Percentiles rank a stretch among this genome's conserved stretches.
These are phyloP conservation scores for Phenoliferia sp. DNA, from an alignment of 1,284 basidiomycete species.

Conservation along the genomic window DNA sequence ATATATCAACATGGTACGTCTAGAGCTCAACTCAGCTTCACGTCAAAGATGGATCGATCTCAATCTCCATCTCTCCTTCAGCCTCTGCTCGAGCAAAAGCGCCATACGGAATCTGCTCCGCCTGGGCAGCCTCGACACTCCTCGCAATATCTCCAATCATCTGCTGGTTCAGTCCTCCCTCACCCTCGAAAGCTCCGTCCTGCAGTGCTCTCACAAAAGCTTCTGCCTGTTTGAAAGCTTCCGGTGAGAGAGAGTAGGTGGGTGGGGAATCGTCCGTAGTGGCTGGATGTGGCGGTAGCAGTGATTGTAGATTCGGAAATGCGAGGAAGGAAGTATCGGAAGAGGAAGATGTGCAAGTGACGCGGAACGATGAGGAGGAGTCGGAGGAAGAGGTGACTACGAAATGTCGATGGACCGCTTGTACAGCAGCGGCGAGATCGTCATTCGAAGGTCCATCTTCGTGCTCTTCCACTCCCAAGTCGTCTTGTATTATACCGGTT, in stretches of 20 bases:
- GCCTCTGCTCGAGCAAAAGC: no score
- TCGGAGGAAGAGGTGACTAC: not conserved
- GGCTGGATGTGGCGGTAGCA: not conserved
- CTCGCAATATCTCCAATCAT: not conserved
- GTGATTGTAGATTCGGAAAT: not conserved
- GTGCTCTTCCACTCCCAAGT: not conserved
- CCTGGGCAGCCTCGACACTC: not conserved
- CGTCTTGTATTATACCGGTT: no score
- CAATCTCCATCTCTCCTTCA: no score
- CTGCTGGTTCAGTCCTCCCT: not conserved
- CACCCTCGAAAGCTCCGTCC: no score
- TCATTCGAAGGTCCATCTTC: not conserved
- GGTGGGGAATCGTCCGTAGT: not conserved
- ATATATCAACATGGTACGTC: no score
- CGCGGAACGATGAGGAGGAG: not conserved
- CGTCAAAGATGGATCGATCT: no score
- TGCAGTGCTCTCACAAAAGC: not conserved
- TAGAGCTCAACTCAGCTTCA: no score
- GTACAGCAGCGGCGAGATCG: not conserved
- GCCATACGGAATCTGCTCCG: no score
- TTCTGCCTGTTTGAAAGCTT: not conserved
- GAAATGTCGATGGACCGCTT: not conserved
- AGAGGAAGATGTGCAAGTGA: not conserved
- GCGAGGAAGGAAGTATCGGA: not conserved
- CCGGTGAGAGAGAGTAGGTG: not conserved